phyloP scores from a whole-genome alignment of 306 rosid genomes.

The Mimosa pudica region DNA sequence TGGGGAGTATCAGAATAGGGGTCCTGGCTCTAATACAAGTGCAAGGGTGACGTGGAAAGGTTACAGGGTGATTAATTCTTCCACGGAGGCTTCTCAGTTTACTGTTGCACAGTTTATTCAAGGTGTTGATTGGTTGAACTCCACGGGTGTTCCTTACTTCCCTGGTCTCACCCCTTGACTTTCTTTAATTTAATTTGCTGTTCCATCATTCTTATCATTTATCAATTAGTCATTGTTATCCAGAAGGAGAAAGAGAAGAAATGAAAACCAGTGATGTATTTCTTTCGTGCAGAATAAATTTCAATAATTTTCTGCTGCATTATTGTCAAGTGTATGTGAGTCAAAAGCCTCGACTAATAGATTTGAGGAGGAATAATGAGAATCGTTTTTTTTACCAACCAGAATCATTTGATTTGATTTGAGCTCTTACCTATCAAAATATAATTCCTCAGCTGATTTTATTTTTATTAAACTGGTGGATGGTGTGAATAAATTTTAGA shows the following conservation, averaged over 20 bases:
- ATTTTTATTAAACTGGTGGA: too few species aligned
- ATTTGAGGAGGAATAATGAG: too few species aligned
- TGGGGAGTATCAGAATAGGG: conserved; percentile 73
- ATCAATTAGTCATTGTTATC: not conserved
- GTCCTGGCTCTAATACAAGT: conserved; percentile 69
- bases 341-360: not conserved
- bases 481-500: too few species aligned
- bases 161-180: conserved; percentile 17
- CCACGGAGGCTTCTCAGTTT: conserved; percentile 61
- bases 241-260: not conserved
- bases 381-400: too few species aligned
- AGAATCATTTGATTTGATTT: too few species aligned
- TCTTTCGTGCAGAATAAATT: not conserved
- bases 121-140: conserved; percentile 66
- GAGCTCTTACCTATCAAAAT: too few species aligned
- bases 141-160: conserved; percentile 56
- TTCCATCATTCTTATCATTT: not conserved
- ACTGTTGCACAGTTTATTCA: conserved; percentile 58
- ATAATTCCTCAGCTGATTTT: too few species aligned
- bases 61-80: conserved; percentile 58
- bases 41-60: conserved; percentile 75
- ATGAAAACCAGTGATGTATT: not conserved
- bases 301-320: not conserved
- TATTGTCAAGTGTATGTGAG: too few species aligned
- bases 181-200: too few species aligned